phyloP scores from a whole-genome alignment of 371 early-diverging fungal species.

The Scutellospora calospora region DNA sequence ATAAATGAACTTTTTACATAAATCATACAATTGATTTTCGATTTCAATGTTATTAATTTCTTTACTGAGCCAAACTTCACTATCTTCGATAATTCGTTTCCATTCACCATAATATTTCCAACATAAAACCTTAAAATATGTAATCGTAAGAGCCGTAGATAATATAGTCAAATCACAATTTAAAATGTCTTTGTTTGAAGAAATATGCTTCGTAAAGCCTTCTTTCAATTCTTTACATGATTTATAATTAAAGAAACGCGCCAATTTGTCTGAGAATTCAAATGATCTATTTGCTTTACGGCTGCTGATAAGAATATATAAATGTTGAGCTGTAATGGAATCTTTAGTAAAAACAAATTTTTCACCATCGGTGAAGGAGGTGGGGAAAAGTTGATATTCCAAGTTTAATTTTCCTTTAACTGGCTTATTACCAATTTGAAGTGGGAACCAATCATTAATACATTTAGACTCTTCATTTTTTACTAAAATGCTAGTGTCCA shows the following conservation, averaged over 20 bases:
- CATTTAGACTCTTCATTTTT: conserved; percentile 6
- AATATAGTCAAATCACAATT: background rate
- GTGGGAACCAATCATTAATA: background rate
- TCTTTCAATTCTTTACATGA: background rate
- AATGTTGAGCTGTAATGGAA: background rate
- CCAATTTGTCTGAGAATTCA: conserved; percentile 22
- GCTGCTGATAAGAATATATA: conserved; percentile 38
- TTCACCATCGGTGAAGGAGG: background rate
- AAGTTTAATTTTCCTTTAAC: background rate
- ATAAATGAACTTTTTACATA: conserved; percentile 12
- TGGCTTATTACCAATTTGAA: background rate
- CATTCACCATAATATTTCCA: conserved; percentile 40
- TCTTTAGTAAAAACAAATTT: background rate
- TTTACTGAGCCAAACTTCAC: conserved; percentile 23
- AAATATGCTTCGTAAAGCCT: background rate
- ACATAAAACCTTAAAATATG: conserved; percentile 23
- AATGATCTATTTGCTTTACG: background rate
- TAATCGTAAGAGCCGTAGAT: conserved; percentile 27
- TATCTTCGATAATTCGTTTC: background rate
- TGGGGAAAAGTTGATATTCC: conserved; percentile 25
- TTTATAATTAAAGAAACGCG: conserved; percentile 35
- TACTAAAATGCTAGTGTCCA: background rate
- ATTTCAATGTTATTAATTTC: conserved; percentile 24
- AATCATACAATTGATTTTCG: conserved; percentile 30
- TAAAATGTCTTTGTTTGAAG: background rate